Evolutionary conservation across 768 basidiomycete genomes (phyloP), one percentile per base, ranked within the genome.

Genomic region (Coprinopsis cinerea): DNA sequence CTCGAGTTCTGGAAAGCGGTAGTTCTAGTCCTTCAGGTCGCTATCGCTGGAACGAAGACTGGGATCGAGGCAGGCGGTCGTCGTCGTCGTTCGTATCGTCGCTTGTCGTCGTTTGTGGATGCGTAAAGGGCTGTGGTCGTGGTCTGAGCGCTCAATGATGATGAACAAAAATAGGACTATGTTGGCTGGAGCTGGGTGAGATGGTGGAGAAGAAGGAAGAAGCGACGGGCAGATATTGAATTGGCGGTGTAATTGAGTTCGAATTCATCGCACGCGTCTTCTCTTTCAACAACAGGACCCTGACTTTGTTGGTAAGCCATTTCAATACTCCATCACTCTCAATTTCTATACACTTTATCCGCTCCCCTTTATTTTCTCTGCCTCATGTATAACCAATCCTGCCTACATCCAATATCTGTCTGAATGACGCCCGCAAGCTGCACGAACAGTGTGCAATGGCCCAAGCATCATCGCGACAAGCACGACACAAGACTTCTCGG

Each of bases 221-320:
- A 23, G 41, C 25, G 22, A 17, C 18, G 22, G 41, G 24, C n/a
- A n/a, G n/a, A n/a, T n/a, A 43, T 23, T 43, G 41, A 43, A 43
- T 43, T 43, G 41, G 41, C 22, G 41, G 9, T 17, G 36, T 39
- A 10, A 39, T 10, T 39, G 36, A 18, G 15, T 15, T 17, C 18
- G 36, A 10, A 10, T 9, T 18, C 10, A 39, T 39, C 36, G 36
- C 36, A 39, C 36, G 36, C 36, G 36, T 43, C 41, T 43, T 43
- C 41, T 9, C 41, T 25, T 26, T 43, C 23, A 22, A 43, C 18
- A 24, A 34, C 5, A 4, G 41, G 41, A 43, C 41, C 41, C 41
- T 39, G 11, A 39, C 37, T 24, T 39, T 43, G 41, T 43, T 43
- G 20, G 41, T 43, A 43, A 43, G 41, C 41, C 24, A 17, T 43